phyloP scores from a whole-genome alignment of 352 stramenopile genomes.

The Phytopythium cucurbitacearum region DNA sequence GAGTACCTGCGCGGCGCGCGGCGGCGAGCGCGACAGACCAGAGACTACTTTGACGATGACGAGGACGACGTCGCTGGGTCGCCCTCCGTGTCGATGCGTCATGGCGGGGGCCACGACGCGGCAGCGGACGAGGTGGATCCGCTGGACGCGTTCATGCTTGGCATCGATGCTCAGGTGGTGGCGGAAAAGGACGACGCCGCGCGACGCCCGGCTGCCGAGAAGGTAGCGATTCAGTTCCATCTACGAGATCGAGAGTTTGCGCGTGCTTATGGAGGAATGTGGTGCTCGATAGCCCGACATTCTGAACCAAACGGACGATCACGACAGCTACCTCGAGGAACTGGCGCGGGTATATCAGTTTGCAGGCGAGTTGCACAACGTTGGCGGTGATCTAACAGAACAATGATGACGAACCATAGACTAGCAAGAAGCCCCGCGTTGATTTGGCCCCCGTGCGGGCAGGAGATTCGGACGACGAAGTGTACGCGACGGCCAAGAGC shows the following conservation, averaged over 20 bases:
- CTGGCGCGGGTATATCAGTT: conserved; percentile 19
- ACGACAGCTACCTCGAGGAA: conserved; percentile 27
- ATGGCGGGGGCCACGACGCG: neutral
- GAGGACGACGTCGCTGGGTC: conserved; percentile 28
- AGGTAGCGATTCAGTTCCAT: conserved; percentile 17
- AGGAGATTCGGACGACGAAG: conserved; percentile 69
- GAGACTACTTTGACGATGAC: conserved; percentile 70
- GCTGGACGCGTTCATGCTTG: conserved; percentile 81
- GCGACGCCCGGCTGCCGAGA: conserved; percentile 14
- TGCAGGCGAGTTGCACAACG: neutral
- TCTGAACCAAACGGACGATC: conserved; percentile 27
- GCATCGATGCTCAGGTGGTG: conserved; percentile 73
- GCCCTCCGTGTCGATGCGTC: too few species aligned
- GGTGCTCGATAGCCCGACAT: conserved; percentile 17
- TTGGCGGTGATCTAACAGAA: neutral
- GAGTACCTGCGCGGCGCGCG: conserved; percentile 59
- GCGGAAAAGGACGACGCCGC: conserved; percentile 20
- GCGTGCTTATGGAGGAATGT: neutral
- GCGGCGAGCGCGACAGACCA: conserved; percentile 35
- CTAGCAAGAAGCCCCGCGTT: conserved; percentile 28
- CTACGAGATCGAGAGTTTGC: neutral
- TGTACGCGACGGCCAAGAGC: conserved; percentile 59
- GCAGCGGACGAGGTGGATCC: conserved; percentile 68
- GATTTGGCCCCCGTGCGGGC: conserved; percentile 5
- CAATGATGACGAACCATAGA: conserved; percentile 13